Conservation (phyloP, 257 asterid genomes). For the Echites panduratus region DNA sequence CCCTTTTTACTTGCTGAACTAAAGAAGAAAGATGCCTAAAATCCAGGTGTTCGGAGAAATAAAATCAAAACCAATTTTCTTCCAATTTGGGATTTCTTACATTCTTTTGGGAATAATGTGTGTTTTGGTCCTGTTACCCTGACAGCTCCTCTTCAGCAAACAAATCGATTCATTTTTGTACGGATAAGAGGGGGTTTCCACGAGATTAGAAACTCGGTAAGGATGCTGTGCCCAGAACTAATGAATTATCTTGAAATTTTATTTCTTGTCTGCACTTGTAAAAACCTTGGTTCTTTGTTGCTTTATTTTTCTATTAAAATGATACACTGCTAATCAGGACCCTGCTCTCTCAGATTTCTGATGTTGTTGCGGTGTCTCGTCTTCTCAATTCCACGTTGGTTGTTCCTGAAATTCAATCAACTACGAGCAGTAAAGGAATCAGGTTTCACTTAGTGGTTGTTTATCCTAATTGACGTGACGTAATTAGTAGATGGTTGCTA, state of each 20-base stretch:
- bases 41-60: background rate
- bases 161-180: constrained; percentile 71
- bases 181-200: constrained; percentile 95
- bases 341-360: constrained; percentile 57
- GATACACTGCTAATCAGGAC: constrained; percentile 2
- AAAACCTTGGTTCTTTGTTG: background rate
- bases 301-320: background rate
- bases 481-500: background rate
- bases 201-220: constrained; percentile 89
- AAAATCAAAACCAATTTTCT: background rate
- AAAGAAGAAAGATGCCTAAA: background rate
- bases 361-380: constrained; percentile 84
- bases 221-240: constrained; percentile 15
- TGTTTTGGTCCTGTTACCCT: constrained; percentile 11
- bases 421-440: constrained; percentile 96
- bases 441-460: constrained; percentile 35
- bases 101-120: background rate
- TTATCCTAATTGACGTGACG: background rate
- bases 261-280: background rate
- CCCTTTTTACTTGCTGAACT: background rate
- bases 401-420: constrained; percentile 92
- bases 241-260: background rate
- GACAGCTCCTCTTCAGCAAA: constrained; percentile 59
- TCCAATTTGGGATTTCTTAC: background rate
- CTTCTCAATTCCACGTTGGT: constrained; percentile 91